A percentile compares a stretch with the other conserved stretches of the same genome.
phyloP scores from a whole-genome alignment of 306 rosid genomes.

The Medicago arabica region DNA sequence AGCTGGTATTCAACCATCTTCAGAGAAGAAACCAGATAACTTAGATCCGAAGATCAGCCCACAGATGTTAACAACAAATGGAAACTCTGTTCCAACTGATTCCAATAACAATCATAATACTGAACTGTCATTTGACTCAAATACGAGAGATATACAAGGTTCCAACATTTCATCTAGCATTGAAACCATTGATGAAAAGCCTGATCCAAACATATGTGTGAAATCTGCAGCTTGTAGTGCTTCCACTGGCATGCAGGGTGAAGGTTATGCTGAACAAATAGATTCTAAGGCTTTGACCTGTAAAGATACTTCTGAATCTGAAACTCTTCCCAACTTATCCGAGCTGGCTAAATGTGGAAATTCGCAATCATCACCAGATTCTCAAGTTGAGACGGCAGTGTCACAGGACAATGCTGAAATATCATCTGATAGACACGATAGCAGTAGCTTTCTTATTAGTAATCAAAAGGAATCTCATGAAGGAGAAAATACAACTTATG shows the following conservation, averaged over 20 bases:
- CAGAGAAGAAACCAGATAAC: slow-evolving; percentile 68
- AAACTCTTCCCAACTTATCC: slow-evolving; percentile 47
- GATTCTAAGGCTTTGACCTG: slow-evolving; percentile 47
- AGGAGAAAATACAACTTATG: slow-evolving; percentile 53
- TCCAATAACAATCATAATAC: slow-evolving; percentile 39
- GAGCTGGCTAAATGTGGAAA: slow-evolving; percentile 48
- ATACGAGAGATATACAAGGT: slow-evolving; percentile 52
- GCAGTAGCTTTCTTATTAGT: slow-evolving; percentile 29
- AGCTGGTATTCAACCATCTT: slow-evolving; percentile 56
- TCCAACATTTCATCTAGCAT: slow-evolving; percentile 47
- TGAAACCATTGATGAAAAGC: slow-evolving; percentile 53
- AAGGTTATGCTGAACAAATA: slow-evolving; percentile 50
- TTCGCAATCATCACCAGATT: slow-evolving; percentile 45
- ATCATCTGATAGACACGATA: slow-evolving; percentile 48
- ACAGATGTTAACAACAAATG: slow-evolving; percentile 57
- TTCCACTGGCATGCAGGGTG: slow-evolving; percentile 53
- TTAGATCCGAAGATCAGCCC: slow-evolving; percentile 62
- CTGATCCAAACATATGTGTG: slow-evolving; percentile 51
- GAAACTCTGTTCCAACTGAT: slow-evolving; percentile 54
- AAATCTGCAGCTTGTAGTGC: slow-evolving; percentile 51
- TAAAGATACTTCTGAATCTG: slow-evolving; percentile 54
- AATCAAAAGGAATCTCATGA: slow-evolving; percentile 48
- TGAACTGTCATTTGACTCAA: slow-evolving; percentile 51
- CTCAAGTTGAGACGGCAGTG: slow-evolving; percentile 51
- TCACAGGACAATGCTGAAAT: slow-evolving; percentile 45